Conservation (phyloP, 495 filamentous ascomycete genomes). For the Aspergillus sparsus region DNA sequence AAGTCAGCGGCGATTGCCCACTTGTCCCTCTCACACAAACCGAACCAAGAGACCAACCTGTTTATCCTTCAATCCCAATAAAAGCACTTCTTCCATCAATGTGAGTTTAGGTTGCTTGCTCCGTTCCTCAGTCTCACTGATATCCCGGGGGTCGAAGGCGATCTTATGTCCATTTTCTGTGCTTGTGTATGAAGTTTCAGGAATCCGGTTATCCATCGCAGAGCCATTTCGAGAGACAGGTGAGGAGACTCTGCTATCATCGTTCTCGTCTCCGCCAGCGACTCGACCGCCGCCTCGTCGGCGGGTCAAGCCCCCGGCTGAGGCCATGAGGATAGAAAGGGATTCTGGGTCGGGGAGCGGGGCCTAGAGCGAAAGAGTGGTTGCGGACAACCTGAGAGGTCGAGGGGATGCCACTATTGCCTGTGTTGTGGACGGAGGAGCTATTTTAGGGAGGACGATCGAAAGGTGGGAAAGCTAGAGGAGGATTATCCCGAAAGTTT, state of each 20-base stretch:
- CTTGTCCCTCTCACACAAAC: background rate
- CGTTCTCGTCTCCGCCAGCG: conserved; percentile 55
- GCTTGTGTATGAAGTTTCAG: conserved; percentile 90
- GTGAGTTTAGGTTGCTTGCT: conserved; percentile 98
- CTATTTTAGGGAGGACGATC: conserved; percentile 5
- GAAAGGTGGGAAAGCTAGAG: background rate
- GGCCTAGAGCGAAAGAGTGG: conserved; percentile 17
- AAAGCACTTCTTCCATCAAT: conserved; percentile 94
- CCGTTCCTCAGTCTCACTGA: conserved; percentile 93
- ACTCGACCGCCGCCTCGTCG: conserved; percentile 70
- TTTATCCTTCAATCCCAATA: conserved; percentile 96
- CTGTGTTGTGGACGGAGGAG: conserved; percentile 23
- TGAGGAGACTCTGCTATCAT: conserved; percentile 70
- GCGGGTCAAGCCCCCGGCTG: conserved; percentile 72
- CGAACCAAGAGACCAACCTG: conserved; percentile 59
- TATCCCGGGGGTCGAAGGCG: conserved; percentile 94
- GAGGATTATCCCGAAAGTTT: conserved; percentile 21
- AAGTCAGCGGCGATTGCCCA: conserved; percentile 22
- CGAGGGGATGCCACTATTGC: conserved; percentile 36
- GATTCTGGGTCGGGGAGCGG: conserved; percentile 25
- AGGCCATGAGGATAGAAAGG: conserved; percentile 55
- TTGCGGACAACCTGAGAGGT: conserved; percentile 15
- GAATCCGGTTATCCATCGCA: conserved; percentile 62
- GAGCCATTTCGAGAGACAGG: conserved; percentile 61
- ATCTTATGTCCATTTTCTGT: conserved; percentile 98